Evolutionary conservation across 2,329 filamentous ascomycete species (phyloP).

Genomic region (Arthrobotrys megalospora): DNA sequence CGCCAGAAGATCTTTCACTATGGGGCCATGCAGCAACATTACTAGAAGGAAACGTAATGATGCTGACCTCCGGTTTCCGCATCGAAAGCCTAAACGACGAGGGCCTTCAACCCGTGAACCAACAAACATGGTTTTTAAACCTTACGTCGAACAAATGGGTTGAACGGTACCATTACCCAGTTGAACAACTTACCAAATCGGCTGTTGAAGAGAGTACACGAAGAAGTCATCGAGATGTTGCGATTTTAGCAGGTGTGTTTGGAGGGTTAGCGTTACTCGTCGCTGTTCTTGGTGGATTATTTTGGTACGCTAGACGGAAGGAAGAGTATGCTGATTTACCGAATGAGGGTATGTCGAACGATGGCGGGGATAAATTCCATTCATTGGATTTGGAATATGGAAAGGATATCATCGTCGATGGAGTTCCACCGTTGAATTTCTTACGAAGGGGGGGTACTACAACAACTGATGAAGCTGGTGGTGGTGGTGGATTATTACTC

Average conservation of each 20-base stretch:
- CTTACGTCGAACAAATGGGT: conserved; percentile 73
- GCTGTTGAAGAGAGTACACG: conserved; percentile 32
- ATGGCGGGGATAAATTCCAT: conserved; percentile 35
- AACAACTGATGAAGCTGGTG: background rate
- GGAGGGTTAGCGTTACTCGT: conserved; percentile 43
- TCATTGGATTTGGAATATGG: conserved; percentile 56
- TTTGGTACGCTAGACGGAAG: conserved; percentile 58
- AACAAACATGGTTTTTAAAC: conserved; percentile 70
- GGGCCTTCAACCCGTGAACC: conserved; percentile 66
- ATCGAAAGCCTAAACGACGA: conserved; percentile 68
- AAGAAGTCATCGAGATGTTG: conserved; percentile 47
- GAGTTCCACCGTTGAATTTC: background rate
- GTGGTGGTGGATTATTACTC: no score
- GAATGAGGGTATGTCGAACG: conserved; percentile 13
- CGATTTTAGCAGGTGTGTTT: conserved; percentile 60
- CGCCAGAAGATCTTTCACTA: conserved; percentile 68
- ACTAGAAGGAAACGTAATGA: conserved; percentile 78
- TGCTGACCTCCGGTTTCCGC: conserved; percentile 76
- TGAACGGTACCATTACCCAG: conserved; percentile 50
- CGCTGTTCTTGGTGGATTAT: conserved; percentile 51
- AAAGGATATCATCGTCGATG: conserved; percentile 29
- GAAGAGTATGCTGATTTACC: conserved; percentile 52
- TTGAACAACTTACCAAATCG: conserved; percentile 28
- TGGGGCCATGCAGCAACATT: conserved; percentile 77
- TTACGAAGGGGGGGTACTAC: background rate